Conservation (phyloP, 140 eudicot species). For the Erigeron philadelphicus region DNA sequence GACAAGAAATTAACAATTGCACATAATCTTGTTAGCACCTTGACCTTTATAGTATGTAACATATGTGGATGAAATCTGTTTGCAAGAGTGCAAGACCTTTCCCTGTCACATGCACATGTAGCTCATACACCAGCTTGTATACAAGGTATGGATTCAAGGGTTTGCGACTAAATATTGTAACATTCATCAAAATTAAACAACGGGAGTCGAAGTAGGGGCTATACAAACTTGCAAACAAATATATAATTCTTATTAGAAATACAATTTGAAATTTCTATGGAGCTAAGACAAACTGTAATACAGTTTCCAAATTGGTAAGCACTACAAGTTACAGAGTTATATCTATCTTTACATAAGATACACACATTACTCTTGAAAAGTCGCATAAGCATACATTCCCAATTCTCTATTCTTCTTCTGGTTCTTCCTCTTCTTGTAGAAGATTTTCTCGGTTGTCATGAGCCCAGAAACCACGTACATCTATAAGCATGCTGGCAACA, state of each 20-base stretch:
- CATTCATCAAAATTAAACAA: not conserved
- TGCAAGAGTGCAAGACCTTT: not conserved
- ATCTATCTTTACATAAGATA: conserved; percentile 18
- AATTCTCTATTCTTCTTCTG: conserved; percentile 58
- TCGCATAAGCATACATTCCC: not conserved
- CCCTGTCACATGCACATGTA: too few species aligned
- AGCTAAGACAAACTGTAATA: not conserved
- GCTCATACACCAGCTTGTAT: too few species aligned
- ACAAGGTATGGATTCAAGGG: not conserved
- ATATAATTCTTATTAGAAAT: not conserved
- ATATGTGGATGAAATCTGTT: not conserved
- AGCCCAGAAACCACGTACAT: conserved; percentile 98
- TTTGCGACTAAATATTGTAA: not conserved
- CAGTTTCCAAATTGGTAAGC: not conserved
- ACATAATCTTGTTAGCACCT: not conserved
- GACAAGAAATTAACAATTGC: not conserved
- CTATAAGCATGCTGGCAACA: conserved; percentile 95
- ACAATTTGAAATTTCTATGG: not conserved
- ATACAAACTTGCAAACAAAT: not conserved
- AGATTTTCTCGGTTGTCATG: conserved; percentile 97
- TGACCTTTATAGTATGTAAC: not conserved
- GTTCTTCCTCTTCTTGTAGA: conserved; percentile 97
- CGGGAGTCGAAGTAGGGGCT: too few species aligned
- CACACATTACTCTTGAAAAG: not conserved
- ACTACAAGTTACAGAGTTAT: conserved; percentile 9